These are phyloP conservation scores for Lenwebbia sp. DNA, from an alignment of 345 rosid genomes.

Conservation along the genomic window DNA sequence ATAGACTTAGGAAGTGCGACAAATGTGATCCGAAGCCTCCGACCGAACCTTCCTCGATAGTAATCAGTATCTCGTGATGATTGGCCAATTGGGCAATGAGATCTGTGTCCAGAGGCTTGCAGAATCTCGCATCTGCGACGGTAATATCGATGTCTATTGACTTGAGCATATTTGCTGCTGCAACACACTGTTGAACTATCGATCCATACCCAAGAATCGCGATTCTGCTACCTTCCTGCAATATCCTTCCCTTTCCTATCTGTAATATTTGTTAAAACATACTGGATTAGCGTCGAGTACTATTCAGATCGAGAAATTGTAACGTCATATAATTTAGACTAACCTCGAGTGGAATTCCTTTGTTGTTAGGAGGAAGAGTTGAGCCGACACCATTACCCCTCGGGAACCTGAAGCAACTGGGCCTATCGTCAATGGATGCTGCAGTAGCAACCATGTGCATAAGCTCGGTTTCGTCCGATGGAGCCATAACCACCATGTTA, in stretches of 20 bases:
- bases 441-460: slow-evolving; percentile 81
- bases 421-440: slow-evolving; percentile 65
- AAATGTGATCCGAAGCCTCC: slow-evolving; percentile 93
- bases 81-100: slow-evolving; percentile 57
- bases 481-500: slow-evolving; percentile 84
- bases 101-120: slow-evolving; percentile 70
- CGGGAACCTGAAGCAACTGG: slow-evolving; percentile 80
- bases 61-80: slow-evolving; percentile 64
- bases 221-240: slow-evolving; percentile 60
- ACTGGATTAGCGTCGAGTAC: background rate
- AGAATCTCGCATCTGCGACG: slow-evolving; percentile 85
- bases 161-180: slow-evolving; percentile 42
- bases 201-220: slow-evolving; percentile 80
- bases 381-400: slow-evolving; percentile 65
- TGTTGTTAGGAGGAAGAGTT: slow-evolving; percentile 38
- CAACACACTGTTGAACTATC: slow-evolving; percentile 56
- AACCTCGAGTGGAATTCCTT: slow-evolving; percentile 56
- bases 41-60: slow-evolving; percentile 78
- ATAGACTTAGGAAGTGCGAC: slow-evolving; percentile 57
- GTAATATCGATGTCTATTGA: slow-evolving; percentile 34
- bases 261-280: background rate
- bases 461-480: slow-evolving; percentile 70
- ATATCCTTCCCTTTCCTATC: slow-evolving; percentile 80
- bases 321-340: background rate
- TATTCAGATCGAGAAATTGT: background rate